Evolutionary conservation across 805 yeast species (phyloP), one percentile per base, ranked within the genome.

Genomic region (Priceomyces medius): DNA sequence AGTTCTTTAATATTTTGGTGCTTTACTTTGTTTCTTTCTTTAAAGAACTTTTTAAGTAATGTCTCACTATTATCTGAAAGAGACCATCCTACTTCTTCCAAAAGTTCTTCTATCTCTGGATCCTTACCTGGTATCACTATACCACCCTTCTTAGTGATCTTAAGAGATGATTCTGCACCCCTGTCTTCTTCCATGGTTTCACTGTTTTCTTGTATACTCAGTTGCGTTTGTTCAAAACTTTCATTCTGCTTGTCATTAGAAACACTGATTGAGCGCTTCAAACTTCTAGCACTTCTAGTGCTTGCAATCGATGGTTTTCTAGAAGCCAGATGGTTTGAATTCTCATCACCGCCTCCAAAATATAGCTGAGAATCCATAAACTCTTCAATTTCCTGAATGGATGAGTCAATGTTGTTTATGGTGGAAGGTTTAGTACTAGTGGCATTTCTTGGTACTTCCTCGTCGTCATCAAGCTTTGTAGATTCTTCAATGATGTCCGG

Each of bases 51-150:
- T 29, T 68, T 71, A 24, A 83, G 72, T 20, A 90, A 61, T 0
- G 73, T 68, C 20, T 69, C 73, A 7, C 87, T 75, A 46, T 80
- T 83, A 54, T 85, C 95, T 4, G 71, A 64, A 2, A 82, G 74
- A 20, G 76, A 76, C 93, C 96, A 91, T 23, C 81, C 79, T 17
- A 89, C 73, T 46, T 86, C 91, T 20, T 84, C 87, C 43, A 90
- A 75, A 10, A 88, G 60, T 45, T 87, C 95, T 37, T 81, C 83
- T 21, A 75, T 55, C 41, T 73, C 79, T 0, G 74, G 58, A 40
- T 68, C 74, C 23, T 58, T 63, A 29, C 64, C 71, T 7, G 49
- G 9, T 23, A 4, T 44, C 41, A n/a, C 35, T 31, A 8, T 40
- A 47, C 19, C 32, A 2, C 41, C 34, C 18, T 48, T 47, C 32